Conservation (phyloP, 768 basidiomycete species). For the Mycena rebaudengoi region DNA sequence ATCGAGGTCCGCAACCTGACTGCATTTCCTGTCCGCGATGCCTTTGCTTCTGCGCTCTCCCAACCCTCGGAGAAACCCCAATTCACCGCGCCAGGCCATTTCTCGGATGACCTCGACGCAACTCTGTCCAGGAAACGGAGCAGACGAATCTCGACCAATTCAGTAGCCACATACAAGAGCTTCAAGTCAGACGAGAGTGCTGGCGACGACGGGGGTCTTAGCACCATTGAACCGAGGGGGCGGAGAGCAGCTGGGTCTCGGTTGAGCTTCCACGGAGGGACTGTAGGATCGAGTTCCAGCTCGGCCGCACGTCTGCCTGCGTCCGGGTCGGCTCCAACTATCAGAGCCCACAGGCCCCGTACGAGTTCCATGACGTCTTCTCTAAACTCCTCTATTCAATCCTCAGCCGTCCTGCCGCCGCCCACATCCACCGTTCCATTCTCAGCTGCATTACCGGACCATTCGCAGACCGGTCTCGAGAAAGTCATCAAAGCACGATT, state of each 20-base stretch:
- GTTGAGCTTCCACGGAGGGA: slow-evolving; percentile 43
- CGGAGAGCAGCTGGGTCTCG: slow-evolving; percentile 58
- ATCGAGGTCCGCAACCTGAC: slow-evolving; percentile 84
- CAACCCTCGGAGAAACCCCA: slow-evolving; percentile 72
- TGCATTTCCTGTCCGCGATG: slow-evolving; percentile 84
- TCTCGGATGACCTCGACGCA: slow-evolving; percentile 78
- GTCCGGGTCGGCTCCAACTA: slow-evolving; percentile 35
- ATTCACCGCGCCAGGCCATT: slow-evolving; percentile 61
- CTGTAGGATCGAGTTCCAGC: slow-evolving; percentile 22
- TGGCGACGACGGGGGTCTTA: slow-evolving; percentile 38
- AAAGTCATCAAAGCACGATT: slow-evolving; percentile 75
- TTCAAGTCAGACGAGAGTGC: slow-evolving; percentile 55
- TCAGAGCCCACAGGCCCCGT: slow-evolving; percentile 53
- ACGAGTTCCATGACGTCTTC: slow-evolving; percentile 65
- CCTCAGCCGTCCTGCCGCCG: slow-evolving; percentile 24
- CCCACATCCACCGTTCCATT: slow-evolving; percentile 32
- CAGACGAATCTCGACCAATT: slow-evolving; percentile 68
- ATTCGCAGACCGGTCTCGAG: slow-evolving; percentile 76
- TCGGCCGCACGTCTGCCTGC: slow-evolving; percentile 14
- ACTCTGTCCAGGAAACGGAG: slow-evolving; percentile 64
- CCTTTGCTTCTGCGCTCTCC: slow-evolving; percentile 75
- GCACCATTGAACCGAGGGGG: slow-evolving; percentile 40
- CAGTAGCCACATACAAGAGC: slow-evolving; percentile 58
- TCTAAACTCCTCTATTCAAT: slow-evolving; percentile 36
- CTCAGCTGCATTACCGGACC: slow-evolving; percentile 55